Conservation (phyloP, 768 basidiomycete genomes). For the Amanita subjunquillea region DNA sequence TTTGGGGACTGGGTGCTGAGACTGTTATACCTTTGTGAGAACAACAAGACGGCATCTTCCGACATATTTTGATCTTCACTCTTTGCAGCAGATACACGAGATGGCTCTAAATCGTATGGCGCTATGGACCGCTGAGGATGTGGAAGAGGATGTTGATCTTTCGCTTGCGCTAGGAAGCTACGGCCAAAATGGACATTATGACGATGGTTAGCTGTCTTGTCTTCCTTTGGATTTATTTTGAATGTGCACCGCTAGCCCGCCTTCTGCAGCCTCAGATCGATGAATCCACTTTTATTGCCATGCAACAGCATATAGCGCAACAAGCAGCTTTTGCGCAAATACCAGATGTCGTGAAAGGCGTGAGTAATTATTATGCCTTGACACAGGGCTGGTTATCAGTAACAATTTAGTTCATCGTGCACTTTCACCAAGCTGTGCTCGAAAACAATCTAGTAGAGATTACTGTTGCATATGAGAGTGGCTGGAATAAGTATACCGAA, state of each 20-base stretch:
- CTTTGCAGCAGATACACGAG: not conserved
- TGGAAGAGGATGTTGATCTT: slow-evolving; percentile 75
- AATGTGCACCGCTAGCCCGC: slow-evolving; percentile 24
- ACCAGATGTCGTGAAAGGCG: slow-evolving; percentile 83
- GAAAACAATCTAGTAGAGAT: slow-evolving; percentile 89
- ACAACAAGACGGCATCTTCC: not conserved
- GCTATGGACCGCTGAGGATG: slow-evolving; percentile 73
- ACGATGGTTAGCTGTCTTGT: slow-evolving; percentile 40
- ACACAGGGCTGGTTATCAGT: not conserved
- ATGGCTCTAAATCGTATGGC: slow-evolving; percentile 62
- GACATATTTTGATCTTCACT: not conserved
- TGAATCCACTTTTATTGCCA: slow-evolving; percentile 55
- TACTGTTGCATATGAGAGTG: slow-evolving; percentile 88
- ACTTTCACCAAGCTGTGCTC: slow-evolving; percentile 88
- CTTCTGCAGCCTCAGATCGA: slow-evolving; percentile 57
- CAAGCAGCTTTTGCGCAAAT: slow-evolving; percentile 76
- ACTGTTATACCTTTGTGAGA: no score
- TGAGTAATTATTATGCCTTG: slow-evolving; percentile 23
- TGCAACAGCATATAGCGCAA: slow-evolving; percentile 80
- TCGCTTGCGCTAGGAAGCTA: slow-evolving; percentile 59
- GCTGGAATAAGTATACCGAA: slow-evolving; percentile 95
- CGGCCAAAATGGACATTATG: slow-evolving; percentile 57
- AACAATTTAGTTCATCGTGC: slow-evolving; percentile 71
- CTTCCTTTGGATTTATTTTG: slow-evolving; percentile 1
- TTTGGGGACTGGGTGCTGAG: no score